Conservation (phyloP, 2,329 filamentous ascomycete species). For the Sphaerulina vaccinii region DNA sequence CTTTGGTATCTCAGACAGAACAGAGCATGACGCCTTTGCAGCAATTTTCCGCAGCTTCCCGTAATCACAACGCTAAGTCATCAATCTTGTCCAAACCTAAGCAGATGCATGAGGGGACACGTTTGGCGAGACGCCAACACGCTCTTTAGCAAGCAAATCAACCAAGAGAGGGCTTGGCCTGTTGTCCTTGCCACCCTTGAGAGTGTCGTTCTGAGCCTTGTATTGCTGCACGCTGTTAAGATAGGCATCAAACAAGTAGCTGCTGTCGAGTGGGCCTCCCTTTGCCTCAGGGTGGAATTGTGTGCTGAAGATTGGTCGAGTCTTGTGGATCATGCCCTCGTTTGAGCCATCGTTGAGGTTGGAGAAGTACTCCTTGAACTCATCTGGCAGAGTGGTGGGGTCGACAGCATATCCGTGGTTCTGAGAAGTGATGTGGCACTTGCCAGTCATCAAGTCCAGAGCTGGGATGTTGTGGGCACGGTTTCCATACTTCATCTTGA, state of each 20-base stretch:
- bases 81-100: background rate
- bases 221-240: conserved; percentile 83
- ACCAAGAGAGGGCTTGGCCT: conserved; percentile 83
- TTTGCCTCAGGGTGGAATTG: conserved; percentile 99
- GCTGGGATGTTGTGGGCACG: conserved; percentile 98
- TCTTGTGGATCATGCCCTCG: conserved; percentile 95
- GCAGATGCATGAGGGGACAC: conserved; percentile 1
- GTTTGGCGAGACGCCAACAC: conserved; percentile 71
- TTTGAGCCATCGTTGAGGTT: conserved; percentile 98
- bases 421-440: conserved; percentile 98
- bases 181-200: conserved; percentile 73
- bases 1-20: background rate
- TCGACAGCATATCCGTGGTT: conserved; percentile 98
- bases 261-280: conserved; percentile 92
- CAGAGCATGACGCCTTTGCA: background rate
- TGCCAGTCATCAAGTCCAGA: conserved; percentile 88
- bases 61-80: background rate
- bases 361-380: conserved; percentile 98
- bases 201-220: conserved; percentile 77
- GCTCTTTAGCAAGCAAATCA: conserved; percentile 88
- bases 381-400: conserved; percentile 71
- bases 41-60: background rate
- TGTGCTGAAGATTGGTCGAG: conserved; percentile 93
- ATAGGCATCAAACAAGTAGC: conserved; percentile 96
- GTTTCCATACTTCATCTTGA: conserved; percentile 99